Conservation (phyloP, 805 yeast species). For the Saccharomycopsis sp. region DNA sequence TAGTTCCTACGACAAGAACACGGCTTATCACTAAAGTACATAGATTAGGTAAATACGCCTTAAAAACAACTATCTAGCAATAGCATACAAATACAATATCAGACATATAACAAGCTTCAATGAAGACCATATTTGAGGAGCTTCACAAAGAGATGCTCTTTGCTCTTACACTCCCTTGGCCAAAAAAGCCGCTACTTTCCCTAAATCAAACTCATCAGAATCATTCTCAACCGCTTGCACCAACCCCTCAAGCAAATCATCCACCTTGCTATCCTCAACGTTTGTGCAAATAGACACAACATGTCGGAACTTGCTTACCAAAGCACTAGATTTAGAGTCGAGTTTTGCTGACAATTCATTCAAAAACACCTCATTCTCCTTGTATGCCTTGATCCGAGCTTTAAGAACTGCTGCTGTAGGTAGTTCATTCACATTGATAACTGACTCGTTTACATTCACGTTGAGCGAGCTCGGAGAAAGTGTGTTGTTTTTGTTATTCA, state of each 20-base stretch:
- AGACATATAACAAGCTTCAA: too few species aligned
- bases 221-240: constrained; percentile 88
- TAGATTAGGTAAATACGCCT: too few species aligned
- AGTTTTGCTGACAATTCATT: constrained; percentile 46
- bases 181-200: constrained; percentile 48
- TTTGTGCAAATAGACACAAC: constrained; percentile 90
- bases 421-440: constrained; percentile 9
- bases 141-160: too few species aligned
- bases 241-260: constrained; percentile 72
- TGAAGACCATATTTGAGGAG: too few species aligned
- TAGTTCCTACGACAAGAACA: too few species aligned
- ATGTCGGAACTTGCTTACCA: constrained; percentile 74
- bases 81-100: too few species aligned
- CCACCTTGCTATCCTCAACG: constrained; percentile 74
- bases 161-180: constrained; percentile 46
- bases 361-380: constrained; percentile 56
- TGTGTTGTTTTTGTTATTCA: background rate
- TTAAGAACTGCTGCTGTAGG: constrained; percentile 43
- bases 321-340: constrained; percentile 44
- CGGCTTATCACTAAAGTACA: too few species aligned
- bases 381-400: constrained; percentile 79
- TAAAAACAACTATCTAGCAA: too few species aligned
- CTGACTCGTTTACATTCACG: background rate
- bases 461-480: background rate
- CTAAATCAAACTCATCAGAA: constrained; percentile 59